phyloP scores from a whole-genome alignment of 2,329 filamentous ascomycete species.

The Phialocephala subalpina region DNA sequence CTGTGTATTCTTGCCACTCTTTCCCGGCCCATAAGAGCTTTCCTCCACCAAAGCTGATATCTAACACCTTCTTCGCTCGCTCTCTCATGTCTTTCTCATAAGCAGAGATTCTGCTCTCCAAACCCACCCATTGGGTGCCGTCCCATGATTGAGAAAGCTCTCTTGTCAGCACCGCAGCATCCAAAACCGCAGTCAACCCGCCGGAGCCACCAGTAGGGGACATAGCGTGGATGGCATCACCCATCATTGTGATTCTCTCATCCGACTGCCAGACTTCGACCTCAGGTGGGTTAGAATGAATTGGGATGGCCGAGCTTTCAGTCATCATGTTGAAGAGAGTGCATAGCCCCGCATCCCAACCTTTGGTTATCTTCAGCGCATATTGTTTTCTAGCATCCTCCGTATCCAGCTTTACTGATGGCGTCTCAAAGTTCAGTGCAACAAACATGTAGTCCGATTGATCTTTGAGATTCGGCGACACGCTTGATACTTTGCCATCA shows the following conservation, averaged over 20 bases:
- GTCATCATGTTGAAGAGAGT: background rate
- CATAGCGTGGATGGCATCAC: conserved; percentile 32
- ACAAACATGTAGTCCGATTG: background rate
- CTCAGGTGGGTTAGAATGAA: background rate
- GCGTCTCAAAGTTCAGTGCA: background rate
- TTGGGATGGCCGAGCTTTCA: background rate
- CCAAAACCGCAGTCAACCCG: conserved; percentile 32
- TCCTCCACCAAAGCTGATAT: no score
- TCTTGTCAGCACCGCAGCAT: conserved; percentile 18
- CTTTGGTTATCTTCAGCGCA: background rate
- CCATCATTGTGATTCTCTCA: conserved; percentile 22
- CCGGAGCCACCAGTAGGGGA: conserved; percentile 33
- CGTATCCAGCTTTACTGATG: background rate
- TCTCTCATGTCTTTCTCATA: no score
- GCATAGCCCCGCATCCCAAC: background rate
- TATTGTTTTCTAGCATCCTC: background rate
- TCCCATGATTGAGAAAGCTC: background rate
- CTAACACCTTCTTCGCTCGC: no score
- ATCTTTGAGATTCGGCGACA: background rate
- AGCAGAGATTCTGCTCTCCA: no score
- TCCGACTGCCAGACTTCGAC: conserved; percentile 18
- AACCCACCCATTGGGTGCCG: no score
- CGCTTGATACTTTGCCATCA: background rate
- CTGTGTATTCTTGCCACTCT: no score
- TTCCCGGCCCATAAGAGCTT: no score